Evolutionary conservation across 257 asterid species (phyloP).

Genomic region (Jacaranda mimosifolia): DNA sequence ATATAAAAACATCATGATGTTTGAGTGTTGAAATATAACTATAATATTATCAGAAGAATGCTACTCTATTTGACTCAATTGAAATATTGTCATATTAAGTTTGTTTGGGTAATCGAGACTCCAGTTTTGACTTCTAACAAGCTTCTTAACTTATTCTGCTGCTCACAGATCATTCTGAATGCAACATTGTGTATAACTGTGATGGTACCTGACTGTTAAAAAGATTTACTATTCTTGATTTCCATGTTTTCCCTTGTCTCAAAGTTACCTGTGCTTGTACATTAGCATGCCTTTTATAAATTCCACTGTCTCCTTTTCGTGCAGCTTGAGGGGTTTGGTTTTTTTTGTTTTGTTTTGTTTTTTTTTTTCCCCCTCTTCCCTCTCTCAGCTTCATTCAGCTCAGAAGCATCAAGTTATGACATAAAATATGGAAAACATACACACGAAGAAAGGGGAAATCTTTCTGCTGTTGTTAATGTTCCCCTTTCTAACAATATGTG

Average conservation of each 20-base stretch:
- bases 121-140: conserved; percentile 39
- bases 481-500: conserved; percentile 45
- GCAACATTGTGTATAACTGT: conserved; percentile 22
- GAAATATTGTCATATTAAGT: conserved; percentile 9
- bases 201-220: conserved; percentile 34
- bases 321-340: conserved; percentile 19
- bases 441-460: conserved; percentile 22
- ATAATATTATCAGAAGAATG: conserved; percentile 17
- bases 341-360: too few species aligned
- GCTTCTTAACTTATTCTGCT: conserved; percentile 29
- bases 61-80: conserved; percentile 22
- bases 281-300: conserved; percentile 25
- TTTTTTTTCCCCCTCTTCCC: conserved; percentile 7
- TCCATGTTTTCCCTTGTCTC: conserved; percentile 24
- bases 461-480: conserved; percentile 28
- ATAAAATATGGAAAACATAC: conserved; percentile 8
- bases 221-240: conserved; percentile 19
- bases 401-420: not conserved
- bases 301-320: conserved; percentile 19
- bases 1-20: too few species aligned
- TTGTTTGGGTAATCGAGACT: conserved; percentile 22
- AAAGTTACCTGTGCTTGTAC: conserved; percentile 24
- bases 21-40: not conserved
- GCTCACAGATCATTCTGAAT: conserved; percentile 33
- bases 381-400: conserved; percentile 27